Base-by-base conservation (phyloP, 371 early-diverging fungal genomes). In the Mucor racemosus region DNA sequence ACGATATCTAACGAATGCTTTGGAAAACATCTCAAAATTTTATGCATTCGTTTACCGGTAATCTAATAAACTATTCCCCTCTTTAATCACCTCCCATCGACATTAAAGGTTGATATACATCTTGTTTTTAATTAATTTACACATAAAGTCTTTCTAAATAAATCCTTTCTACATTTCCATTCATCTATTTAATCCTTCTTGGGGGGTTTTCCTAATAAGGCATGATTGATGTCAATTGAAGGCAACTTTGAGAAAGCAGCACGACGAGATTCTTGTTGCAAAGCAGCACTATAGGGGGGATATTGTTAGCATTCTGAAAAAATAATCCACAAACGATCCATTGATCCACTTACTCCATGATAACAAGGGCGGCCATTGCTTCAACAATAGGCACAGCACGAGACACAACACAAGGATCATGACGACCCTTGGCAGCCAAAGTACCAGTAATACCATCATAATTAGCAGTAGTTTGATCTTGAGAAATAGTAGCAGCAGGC, bases 301-400 rank as follows among this genome's bases (percentile, higher is more conserved):
- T 34, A 7, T 48, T 38, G 38, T 48, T 19, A 48, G 48, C 3
- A 26, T 26, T 3, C 26, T 26, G 26, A 26, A 26, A 26, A 26
- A 26, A 26, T 3, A 26, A 26, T 26, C 26, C 26, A 26, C 26
- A 26, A n/a, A n/a, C 3, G 3, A 26, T 26, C 3, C 3, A 26
- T 26, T 26, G 3, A 26, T 26, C 26, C 26, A 26, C 87, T 67
- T 81, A 90, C 89, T 99, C 99, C 94, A 97, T 97, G 46, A 97
- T 81, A 38, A 91, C 94, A 60, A 97, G 75, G 0, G 96, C 87
- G 11, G 99, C 95, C 99, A 99, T 99, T 13, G 96, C 84, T 82
- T 97, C 99, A 40, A 99, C 98, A 71, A 99, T 99, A 19, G 99
- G 97, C 14, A 95, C 94, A 7, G 99, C 99, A 40, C 99, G 81